These are phyloP conservation scores for Apiotrichum sp. DNA, from an alignment of 1,284 basidiomycete species.

Conservation along the genomic window DNA sequence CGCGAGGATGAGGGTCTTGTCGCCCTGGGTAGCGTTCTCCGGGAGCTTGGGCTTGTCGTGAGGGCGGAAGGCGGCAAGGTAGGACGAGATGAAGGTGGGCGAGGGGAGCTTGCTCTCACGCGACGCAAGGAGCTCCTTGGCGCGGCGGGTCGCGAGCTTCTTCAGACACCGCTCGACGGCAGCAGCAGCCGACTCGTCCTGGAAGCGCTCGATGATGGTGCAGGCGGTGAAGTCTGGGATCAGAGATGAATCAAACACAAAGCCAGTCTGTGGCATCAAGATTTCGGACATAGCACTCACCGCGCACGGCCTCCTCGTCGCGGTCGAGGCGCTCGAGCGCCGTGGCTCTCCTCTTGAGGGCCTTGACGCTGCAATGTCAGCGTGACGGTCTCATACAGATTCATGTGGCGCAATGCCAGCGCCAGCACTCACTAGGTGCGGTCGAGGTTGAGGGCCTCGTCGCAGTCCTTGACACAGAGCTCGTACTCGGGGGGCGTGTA, in stretches of 20 bases:
- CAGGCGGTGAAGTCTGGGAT: conserved; percentile 87
- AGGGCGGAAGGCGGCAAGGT: conserved; percentile 92
- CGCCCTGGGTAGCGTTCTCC: conserved; percentile 67
- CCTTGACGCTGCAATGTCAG: conserved; percentile 61
- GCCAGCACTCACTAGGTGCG: conserved; percentile 55
- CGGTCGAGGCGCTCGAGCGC: conserved; percentile 75
- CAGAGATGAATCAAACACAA: background rate
- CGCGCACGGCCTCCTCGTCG: conserved; percentile 69
- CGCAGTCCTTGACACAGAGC: conserved; percentile 83
- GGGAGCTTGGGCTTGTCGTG: conserved; percentile 67
- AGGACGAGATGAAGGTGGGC: conserved; percentile 87
- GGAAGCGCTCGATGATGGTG: conserved; percentile 89
- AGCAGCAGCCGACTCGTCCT: conserved; percentile 70
- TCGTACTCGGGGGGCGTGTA: conserved; percentile 77
- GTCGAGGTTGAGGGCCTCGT: conserved; percentile 80
- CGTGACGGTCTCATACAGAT: background rate
- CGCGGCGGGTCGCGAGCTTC: conserved; percentile 67
- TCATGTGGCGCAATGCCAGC: no score
- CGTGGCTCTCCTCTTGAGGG: conserved; percentile 83
- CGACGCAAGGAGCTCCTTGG: conserved; percentile 58
- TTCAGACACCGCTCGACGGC: conserved; percentile 90
- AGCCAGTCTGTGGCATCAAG: no score
- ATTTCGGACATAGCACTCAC: conserved; percentile 47
- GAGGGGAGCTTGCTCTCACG: conserved; percentile 83
- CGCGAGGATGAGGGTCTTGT: conserved; percentile 73